Evolutionary conservation across 768 basidiomycete genomes (phyloP).

Genomic region (Boletus sp.): DNA sequence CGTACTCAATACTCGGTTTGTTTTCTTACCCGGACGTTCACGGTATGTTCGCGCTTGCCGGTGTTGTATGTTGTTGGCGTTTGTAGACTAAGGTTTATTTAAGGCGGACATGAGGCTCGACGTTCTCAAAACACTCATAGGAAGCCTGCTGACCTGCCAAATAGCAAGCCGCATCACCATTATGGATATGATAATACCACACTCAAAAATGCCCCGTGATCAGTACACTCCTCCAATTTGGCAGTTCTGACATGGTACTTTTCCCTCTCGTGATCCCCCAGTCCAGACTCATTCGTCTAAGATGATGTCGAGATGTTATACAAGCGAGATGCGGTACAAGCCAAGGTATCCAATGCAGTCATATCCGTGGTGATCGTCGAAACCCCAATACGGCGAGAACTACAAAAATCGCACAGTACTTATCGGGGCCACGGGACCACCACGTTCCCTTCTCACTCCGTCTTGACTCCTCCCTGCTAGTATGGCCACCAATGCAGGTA

Average conservation of each 20-base stretch:
- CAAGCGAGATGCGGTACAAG: not conserved
- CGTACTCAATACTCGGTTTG: no score
- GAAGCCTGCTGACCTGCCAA: not conserved
- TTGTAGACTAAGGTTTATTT: not conserved
- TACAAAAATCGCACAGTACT: slow-evolving; percentile 12
- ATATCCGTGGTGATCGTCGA: slow-evolving; percentile 13
- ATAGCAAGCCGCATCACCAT: not conserved
- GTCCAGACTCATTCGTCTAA: not conserved
- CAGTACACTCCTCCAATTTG: not conserved
- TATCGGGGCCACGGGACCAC: not conserved
- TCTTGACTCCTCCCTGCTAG: not conserved
- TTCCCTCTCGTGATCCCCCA: not conserved
- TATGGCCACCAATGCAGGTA: slow-evolving; percentile 11
- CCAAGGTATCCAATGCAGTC: not conserved
- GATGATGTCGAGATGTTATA: not conserved
- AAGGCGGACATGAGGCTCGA: not conserved
- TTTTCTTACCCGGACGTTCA: no score
- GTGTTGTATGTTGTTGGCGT: not conserved
- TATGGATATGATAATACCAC: not conserved
- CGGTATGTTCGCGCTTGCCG: not conserved
- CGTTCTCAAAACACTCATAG: not conserved
- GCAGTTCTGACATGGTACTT: not conserved
- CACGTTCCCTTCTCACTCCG: not conserved
- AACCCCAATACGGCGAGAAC: not conserved
- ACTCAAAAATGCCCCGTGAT: not conserved